Percentiles rank a stretch among this genome's conserved stretches.
Evolutionary conservation across 2,329 filamentous ascomycete species (phyloP).

Genomic region (Furcasterigmium furcatum): DNA sequence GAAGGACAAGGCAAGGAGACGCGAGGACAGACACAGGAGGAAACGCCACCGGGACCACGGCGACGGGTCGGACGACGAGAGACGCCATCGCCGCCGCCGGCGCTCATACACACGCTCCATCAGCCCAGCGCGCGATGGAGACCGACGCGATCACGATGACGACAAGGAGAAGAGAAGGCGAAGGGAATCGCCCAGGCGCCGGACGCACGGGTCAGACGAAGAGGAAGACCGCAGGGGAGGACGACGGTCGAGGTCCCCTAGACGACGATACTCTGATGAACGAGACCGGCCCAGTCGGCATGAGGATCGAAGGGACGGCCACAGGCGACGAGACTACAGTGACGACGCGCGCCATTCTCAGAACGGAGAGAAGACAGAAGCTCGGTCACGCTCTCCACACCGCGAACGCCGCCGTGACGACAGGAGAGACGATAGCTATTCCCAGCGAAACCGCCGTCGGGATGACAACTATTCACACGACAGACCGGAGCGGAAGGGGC

Average conservation of each 20-base stretch:
- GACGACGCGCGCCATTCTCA: conserved; percentile 20
- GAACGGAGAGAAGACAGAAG: conserved; percentile 21
- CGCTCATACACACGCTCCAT: conserved; percentile 43
- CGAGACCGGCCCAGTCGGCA: conserved; percentile 9
- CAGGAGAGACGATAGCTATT: conserved; percentile 9
- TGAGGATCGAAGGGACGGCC: conserved; percentile 5
- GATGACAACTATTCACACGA: neutral
- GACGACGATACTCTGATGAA: conserved; percentile 9
- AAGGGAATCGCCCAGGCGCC: conserved; percentile 15
- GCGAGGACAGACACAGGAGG: conserved; percentile 33
- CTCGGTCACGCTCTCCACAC: conserved; percentile 16
- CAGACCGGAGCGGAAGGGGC: neutral
- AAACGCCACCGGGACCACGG: conserved; percentile 41
- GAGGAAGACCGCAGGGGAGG: neutral
- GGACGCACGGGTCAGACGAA: neutral
- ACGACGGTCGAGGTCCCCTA: conserved; percentile 8
- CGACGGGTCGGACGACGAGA: conserved; percentile 35
- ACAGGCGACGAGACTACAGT: conserved; percentile 6
- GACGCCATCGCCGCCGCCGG: conserved; percentile 34
- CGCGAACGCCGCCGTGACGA: conserved; percentile 7
- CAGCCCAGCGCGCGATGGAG: conserved; percentile 29
- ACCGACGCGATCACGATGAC: conserved; percentile 23
- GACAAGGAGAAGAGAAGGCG: conserved; percentile 18
- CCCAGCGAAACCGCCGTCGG: conserved; percentile 5
- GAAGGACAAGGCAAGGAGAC: conserved; percentile 27